Evolutionary conservation across 768 basidiomycete species (phyloP), one percentile per base, ranked within the genome.

Genomic region (Termitomyces sp.): DNA sequence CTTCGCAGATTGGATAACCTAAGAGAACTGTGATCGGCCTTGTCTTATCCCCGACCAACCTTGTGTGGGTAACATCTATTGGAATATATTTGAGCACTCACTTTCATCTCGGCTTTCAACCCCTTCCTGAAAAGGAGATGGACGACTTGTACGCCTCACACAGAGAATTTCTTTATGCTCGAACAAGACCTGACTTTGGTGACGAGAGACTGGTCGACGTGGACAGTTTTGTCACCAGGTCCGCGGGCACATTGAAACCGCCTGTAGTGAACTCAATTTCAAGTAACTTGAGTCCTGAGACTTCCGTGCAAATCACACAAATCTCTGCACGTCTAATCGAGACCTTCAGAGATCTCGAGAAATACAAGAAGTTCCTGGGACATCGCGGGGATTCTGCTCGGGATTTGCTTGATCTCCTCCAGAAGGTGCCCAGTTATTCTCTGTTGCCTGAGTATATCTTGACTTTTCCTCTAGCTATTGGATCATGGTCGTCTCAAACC

Each of bases 321-420:
- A 60, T 64, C 26, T 67, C 59, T 49, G 38, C 20, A 16, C 33
- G 18, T n/a, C 55, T 67, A 9, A 38, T 64, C 44, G 33, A 50
- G 20, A 38, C 63, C 6, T 67, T 67, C 13, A 49, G 50, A 14
- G 58, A 64, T 36, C 28, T 28, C 18, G 28, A 59, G 12, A 54
- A 50, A n/a, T 67, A 67, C 38, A 61, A 55, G 26, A 35, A 55
- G n/a, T 56, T 67, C 41, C 33, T 67, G 14, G 57, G 60, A 33
- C 56, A 64, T 58, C 59, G 56, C 20, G 61, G 57, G 40, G 52
- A 55, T 7, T 50, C 44, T 4, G 65, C 65, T 4, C 65, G 63
- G 30, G 59, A 49, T 5, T 47, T 67, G n/a, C 60, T 70, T 28
- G 58, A 69, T 50, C 48, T 71, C 26, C 50, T 71, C 4, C 69